Conservation (phyloP, 208 protist species). For the Crithidia brevicula region DNA sequence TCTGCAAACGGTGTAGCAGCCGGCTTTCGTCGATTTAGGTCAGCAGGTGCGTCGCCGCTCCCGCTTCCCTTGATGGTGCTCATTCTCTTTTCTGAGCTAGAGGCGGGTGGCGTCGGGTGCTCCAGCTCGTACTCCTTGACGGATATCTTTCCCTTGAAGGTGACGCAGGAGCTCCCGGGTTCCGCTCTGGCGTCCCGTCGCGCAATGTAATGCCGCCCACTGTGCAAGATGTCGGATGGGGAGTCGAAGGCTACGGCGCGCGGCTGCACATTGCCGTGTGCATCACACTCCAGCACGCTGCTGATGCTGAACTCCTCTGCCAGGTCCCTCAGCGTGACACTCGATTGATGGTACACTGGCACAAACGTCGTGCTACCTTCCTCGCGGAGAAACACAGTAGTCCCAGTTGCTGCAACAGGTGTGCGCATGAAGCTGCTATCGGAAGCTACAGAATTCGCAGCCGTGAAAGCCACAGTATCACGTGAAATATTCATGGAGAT, state of each 20-base stretch:
- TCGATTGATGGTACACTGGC: slow-evolving; percentile 53
- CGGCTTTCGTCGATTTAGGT: neutral
- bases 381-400: slow-evolving; percentile 58
- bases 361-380: slow-evolving; percentile 47
- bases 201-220: slow-evolving; percentile 81
- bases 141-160: slow-evolving; percentile 78
- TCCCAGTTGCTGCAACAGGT: slow-evolving; percentile 19
- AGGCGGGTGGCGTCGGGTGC: slow-evolving; percentile 35
- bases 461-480: neutral
- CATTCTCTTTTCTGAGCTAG: neutral
- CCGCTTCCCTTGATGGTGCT: neutral
- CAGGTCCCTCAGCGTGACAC: slow-evolving; percentile 71
- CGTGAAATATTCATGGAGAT: neutral
- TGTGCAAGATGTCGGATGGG: slow-evolving; percentile 76
- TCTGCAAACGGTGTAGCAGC: slow-evolving; percentile 21
- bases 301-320: slow-evolving; percentile 83
- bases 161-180: slow-evolving; percentile 53
- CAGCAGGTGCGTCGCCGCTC: neutral
- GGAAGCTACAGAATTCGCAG: neutral
- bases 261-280: slow-evolving; percentile 58
- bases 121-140: slow-evolving; percentile 85
- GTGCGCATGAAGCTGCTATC: slow-evolving; percentile 9
- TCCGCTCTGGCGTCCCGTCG: slow-evolving; percentile 57
- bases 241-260: slow-evolving; percentile 84
- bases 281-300: slow-evolving; percentile 86